phyloP scores from a whole-genome alignment of 2,329 filamentous ascomycete genomes.

The Alternaria novae-zelandiae region DNA sequence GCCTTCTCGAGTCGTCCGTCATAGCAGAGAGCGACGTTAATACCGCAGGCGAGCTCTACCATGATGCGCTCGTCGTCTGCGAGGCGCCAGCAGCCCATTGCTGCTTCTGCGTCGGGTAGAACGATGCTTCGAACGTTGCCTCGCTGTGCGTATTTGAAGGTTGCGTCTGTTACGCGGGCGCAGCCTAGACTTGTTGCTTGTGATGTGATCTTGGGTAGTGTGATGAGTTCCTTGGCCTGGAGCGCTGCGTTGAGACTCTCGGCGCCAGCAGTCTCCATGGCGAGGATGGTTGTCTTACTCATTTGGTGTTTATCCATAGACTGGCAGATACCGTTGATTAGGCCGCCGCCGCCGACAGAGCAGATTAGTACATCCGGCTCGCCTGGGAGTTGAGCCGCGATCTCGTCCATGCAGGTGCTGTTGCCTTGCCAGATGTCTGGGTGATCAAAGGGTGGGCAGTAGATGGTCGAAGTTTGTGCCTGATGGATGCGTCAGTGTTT shows the following conservation, averaged over 20 bases:
- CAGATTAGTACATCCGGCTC: constrained; percentile 74
- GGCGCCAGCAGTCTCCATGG: constrained; percentile 77
- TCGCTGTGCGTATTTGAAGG: constrained; percentile 68
- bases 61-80: constrained; percentile 82
- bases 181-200: constrained; percentile 78
- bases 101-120: constrained; percentile 78
- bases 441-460: constrained; percentile 75
- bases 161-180: constrained; percentile 70
- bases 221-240: constrained; percentile 62
- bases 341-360: constrained; percentile 79
- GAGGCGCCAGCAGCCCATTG: constrained; percentile 75
- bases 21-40: constrained; percentile 74
- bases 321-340: constrained; percentile 77
- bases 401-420: constrained; percentile 63
- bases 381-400: constrained; percentile 50
- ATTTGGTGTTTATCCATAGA: constrained; percentile 62
- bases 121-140: constrained; percentile 66
- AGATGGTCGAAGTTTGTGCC: constrained; percentile 57
- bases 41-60: constrained; percentile 86
- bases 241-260: constrained; percentile 72
- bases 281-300: constrained; percentile 61
- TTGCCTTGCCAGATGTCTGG: constrained; percentile 72
- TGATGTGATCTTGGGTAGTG: constrained; percentile 74
- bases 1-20: constrained; percentile 65
- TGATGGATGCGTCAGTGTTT: constrained; percentile 1